phyloP scores from a whole-genome alignment of 345 rosid genomes.

The Erysimum cheiranthoides region DNA sequence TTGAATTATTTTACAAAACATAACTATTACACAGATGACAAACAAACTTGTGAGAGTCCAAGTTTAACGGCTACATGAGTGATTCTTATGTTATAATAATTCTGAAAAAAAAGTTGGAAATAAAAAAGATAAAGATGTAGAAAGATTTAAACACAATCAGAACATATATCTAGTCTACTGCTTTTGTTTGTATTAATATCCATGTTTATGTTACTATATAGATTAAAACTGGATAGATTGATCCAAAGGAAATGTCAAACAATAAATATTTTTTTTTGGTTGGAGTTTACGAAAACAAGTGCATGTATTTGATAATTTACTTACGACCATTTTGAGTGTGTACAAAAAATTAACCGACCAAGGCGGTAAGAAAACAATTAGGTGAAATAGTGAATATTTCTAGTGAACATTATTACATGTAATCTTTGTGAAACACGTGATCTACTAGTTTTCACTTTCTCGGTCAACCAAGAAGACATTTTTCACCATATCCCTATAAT shows the following conservation, averaged over 20 bases:
- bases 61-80: conserved; percentile 23
- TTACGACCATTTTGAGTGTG: neutral
- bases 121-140: neutral
- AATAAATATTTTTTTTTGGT: neutral
- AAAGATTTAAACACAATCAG: neutral
- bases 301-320: neutral
- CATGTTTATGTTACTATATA: neutral
- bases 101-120: neutral
- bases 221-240: neutral
- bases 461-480: conserved; percentile 5
- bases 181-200: neutral
- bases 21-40: neutral
- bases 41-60: conserved; percentile 13
- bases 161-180: neutral
- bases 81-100: neutral
- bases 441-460: conserved; percentile 2
- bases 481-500: conserved; percentile 8
- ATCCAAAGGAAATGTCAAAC: neutral
- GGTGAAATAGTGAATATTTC: conserved; percentile 27
- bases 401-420: neutral
- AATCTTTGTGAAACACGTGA: conserved; percentile 30
- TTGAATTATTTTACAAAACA: neutral
- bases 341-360: neutral
- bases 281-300: neutral
- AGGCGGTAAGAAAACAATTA: conserved; percentile 1